Base-by-base conservation (phyloP, 2,329 filamentous ascomycete genomes). In the Aspergillus sergii region DNA sequence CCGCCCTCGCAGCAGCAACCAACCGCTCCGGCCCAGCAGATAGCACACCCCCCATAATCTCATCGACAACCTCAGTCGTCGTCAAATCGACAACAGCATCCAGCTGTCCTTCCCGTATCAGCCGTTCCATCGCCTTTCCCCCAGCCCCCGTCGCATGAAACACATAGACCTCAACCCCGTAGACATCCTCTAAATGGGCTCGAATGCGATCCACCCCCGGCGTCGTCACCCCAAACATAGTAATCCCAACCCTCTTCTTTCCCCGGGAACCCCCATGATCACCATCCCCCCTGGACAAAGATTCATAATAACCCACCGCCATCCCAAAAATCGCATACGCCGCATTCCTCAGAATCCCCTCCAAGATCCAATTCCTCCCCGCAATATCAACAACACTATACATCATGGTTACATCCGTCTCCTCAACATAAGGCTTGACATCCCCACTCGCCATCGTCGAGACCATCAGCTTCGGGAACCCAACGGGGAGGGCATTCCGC, bases 211-310 rank as follows among this genome's bases (percentile, higher is more conserved):
- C 84, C 0, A 88, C 89, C 12, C 84, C 86, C 0, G 89, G 88
- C 0, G 89, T 92, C 0, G 90, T 92, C 8, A 92, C 89, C 2
- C 90, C 89, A 70, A 91, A 92, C 89, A 92, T 92, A 2, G 89
- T 91, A 28, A 91, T 84, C 0, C 84, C 89, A 8, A 92, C 79
- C 1, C 57, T 39, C 4, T 30, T 59, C 39, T 58, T 61, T 4
- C 26, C 26, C 26, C 26, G 6, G 6, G 26, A 28, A 4, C 30
- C 19, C 30, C 0, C 30, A 32, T 32, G 11, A 26, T 7, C 21
- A 23, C 50, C 30, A 2, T 36, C 28, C 1, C 30, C n/a, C 2
- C 26, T 23, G 23, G 23, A 23, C 2, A 51, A 12, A 39, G 34
- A 32, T 54, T 28, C 3, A 59, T 28, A 69, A 62, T 86, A 87